Evolutionary conservation across 176 grass and related monocot genomes (phyloP).

Genomic region (Bothriochloa decipiens): DNA sequence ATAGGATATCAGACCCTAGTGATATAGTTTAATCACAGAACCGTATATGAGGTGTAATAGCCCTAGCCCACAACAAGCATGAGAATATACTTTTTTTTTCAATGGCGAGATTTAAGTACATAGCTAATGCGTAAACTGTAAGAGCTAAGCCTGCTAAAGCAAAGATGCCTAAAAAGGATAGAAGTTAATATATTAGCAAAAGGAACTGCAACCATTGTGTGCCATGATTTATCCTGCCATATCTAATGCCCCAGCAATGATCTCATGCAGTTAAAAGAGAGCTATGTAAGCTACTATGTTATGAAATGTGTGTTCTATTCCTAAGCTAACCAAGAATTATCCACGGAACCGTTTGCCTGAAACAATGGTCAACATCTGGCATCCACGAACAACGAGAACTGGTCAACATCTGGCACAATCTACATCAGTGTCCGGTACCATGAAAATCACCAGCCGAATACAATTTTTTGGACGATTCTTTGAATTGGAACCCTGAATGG

Average conservation of each 20-base stretch:
- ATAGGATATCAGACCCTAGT: slow-evolving; percentile 39
- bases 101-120: slow-evolving; percentile 46
- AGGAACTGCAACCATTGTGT: slow-evolving; percentile 37
- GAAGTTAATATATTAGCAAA: slow-evolving; percentile 50
- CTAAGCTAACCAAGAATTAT: slow-evolving; percentile 22
- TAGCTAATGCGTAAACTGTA: slow-evolving; percentile 23
- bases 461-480: slow-evolving; percentile 30
- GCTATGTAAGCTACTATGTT: slow-evolving; percentile 5
- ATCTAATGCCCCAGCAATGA: slow-evolving; percentile 17
- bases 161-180: slow-evolving; percentile 48
- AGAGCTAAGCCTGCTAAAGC: slow-evolving; percentile 50
- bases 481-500: slow-evolving; percentile 31
- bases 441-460: slow-evolving; percentile 12
- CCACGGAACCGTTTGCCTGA: slow-evolving; percentile 22
- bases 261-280: slow-evolving; percentile 38
- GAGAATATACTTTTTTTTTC: slow-evolving; percentile 22
- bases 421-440: slow-evolving; percentile 33
- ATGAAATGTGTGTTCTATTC: slow-evolving; percentile 23
- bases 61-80: neutral
- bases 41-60: slow-evolving; percentile 39
- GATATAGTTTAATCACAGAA: slow-evolving; percentile 47
- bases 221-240: slow-evolving; percentile 51
- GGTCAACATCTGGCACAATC: neutral
- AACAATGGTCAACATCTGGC: neutral
- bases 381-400: no score